Conservation (phyloP, 2,329 filamentous ascomycete genomes). For the Chaetomiaceae sp. region DNA sequence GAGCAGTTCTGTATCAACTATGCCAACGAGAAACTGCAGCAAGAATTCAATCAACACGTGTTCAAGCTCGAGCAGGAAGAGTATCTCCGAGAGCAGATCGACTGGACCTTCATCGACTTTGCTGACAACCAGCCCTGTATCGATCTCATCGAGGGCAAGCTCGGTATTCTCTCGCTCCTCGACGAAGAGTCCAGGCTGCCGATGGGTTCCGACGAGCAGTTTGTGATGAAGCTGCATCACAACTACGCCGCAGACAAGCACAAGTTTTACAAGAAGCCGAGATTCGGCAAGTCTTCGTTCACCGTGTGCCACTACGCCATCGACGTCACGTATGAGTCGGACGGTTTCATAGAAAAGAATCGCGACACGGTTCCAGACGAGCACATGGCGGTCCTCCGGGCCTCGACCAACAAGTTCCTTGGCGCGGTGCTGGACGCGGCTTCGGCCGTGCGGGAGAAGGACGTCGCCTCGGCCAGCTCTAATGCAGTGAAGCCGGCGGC, state of each 20-base stretch:
- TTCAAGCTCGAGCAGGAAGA: constrained; percentile 99
- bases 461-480: constrained; percentile 59
- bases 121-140: constrained; percentile 99
- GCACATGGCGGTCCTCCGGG: constrained; percentile 87
- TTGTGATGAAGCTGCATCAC: constrained; percentile 92
- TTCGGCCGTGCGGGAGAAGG: constrained; percentile 83
- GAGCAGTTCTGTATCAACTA: constrained; percentile 99
- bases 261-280: constrained; percentile 96
- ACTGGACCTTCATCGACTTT: constrained; percentile 99
- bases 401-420: constrained; percentile 81
- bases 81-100: constrained; percentile 91
- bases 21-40: constrained; percentile 97
- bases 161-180: constrained; percentile 85
- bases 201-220: constrained; percentile 96
- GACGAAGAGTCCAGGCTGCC: constrained; percentile 95
- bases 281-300: constrained; percentile 95
- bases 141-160: constrained; percentile 93
- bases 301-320: constrained; percentile 98
- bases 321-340: constrained; percentile 97
- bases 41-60: constrained; percentile 98
- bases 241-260: constrained; percentile 89
- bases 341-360: constrained; percentile 99
- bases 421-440: constrained; percentile 80
- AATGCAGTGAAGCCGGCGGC: constrained; percentile 74
- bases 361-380: constrained; percentile 97